A percentile compares a stretch with the other conserved stretches of the same genome.
Conservation (phyloP, 2,329 filamentous ascomycete genomes). For the Penicillium capsulatum region DNA sequence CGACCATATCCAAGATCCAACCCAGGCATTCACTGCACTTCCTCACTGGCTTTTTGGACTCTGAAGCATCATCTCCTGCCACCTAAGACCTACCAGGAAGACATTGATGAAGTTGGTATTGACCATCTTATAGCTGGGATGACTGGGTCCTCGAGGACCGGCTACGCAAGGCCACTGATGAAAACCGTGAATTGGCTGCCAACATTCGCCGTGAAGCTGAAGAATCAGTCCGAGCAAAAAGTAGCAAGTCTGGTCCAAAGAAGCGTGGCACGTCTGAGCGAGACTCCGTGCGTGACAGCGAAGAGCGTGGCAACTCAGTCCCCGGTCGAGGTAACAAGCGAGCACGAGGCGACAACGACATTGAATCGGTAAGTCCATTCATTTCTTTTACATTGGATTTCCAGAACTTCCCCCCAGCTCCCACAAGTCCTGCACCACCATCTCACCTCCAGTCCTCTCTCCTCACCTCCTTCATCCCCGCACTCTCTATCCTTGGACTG, state of each 20-base stretch:
- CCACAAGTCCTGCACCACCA: background rate
- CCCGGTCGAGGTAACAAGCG: slow-evolving; percentile 44
- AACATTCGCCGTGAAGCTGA: slow-evolving; percentile 44
- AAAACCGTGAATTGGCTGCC: slow-evolving; percentile 82
- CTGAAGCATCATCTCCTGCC: background rate
- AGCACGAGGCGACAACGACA: slow-evolving; percentile 42
- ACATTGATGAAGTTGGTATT: slow-evolving; percentile 10
- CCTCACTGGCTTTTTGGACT: background rate
- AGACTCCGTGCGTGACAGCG: slow-evolving; percentile 43
- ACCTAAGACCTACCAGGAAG: background rate
- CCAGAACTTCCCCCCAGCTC: background rate
- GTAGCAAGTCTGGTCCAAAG: slow-evolving; percentile 35
- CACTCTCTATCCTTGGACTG: background rate
- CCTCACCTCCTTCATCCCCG: background rate
- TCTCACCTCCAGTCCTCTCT: background rate
- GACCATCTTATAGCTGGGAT: slow-evolving; percentile 65
- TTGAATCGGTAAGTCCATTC: slow-evolving; percentile 42
- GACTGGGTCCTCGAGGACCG: slow-evolving; percentile 96
- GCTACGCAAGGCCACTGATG: slow-evolving; percentile 87
- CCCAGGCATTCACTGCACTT: too few species aligned
- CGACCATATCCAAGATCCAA: background rate
- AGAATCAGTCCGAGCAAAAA: slow-evolving; percentile 33
- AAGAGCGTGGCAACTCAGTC: slow-evolving; percentile 44
- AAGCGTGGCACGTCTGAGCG: slow-evolving; percentile 42
- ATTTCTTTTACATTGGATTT: background rate